Evolutionary conservation across 1,284 basidiomycete species (phyloP).

Genomic region (Pterulicium gracile): DNA sequence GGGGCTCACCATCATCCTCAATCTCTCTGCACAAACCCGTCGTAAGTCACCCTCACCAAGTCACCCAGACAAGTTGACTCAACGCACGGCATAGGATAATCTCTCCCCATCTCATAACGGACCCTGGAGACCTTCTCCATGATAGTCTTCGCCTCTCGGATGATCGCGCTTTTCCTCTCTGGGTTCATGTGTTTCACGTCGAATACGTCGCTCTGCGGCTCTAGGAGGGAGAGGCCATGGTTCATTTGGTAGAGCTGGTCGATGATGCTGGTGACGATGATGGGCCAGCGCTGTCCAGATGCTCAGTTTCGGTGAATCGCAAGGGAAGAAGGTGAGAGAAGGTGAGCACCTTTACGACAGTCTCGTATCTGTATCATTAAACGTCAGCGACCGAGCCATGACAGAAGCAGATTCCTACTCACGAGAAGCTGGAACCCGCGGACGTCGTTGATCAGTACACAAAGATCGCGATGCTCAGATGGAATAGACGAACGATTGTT

Average conservation of each 20-base stretch:
- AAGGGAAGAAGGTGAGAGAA: slow-evolving; percentile 28
- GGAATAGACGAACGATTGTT: slow-evolving; percentile 33
- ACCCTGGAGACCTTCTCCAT: slow-evolving; percentile 74
- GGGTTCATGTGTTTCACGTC: slow-evolving; percentile 21
- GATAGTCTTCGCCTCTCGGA: slow-evolving; percentile 68
- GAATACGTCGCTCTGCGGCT: slow-evolving; percentile 20
- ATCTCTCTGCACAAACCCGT: slow-evolving; percentile 43
- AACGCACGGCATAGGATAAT: slow-evolving; percentile 63
- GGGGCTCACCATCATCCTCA: slow-evolving; percentile 60
- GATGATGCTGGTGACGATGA: slow-evolving; percentile 76
- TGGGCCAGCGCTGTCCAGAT: slow-evolving; percentile 79
- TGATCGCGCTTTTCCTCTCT: slow-evolving; percentile 20
- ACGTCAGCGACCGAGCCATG: slow-evolving; percentile 5
- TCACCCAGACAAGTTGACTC: neutral
- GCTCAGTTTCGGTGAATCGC: slow-evolving; percentile 35
- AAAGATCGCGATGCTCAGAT: neutral
- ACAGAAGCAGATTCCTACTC: slow-evolving; percentile 16
- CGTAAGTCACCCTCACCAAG: neutral
- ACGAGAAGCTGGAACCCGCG: slow-evolving; percentile 49
- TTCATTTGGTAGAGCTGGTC: slow-evolving; percentile 56
- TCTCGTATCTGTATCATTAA: slow-evolving; percentile 24
- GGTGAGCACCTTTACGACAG: slow-evolving; percentile 24
- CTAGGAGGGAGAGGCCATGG: slow-evolving; percentile 32
- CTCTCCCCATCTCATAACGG: slow-evolving; percentile 85
- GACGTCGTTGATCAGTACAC: slow-evolving; percentile 4